A percentile compares a stretch with the other conserved stretches of the same genome.
Evolutionary conservation across 306 rosid species (phyloP).

Genomic region (Malus fusca): DNA sequence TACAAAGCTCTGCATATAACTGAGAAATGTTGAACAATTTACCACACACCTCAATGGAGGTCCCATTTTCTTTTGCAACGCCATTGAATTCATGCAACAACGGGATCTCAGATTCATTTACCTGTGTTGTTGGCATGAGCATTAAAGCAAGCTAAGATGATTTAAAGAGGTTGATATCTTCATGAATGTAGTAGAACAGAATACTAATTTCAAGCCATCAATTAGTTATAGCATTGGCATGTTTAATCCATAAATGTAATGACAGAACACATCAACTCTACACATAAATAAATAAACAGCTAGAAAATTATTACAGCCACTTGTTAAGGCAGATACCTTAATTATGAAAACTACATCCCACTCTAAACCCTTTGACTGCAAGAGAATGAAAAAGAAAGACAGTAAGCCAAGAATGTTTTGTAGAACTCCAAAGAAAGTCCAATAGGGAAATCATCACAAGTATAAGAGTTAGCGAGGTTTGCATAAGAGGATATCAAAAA

Average conservation of each 20-base stretch:
- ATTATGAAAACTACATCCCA: conserved; percentile 94
- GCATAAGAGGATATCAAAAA: not conserved
- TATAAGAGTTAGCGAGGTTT: not conserved
- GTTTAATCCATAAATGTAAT: not conserved
- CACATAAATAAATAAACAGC: not conserved
- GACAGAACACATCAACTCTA: not conserved
- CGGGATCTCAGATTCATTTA: conserved; percentile 88
- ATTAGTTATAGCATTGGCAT: not conserved
- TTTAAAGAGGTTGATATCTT: not conserved
- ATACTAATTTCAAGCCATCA: not conserved
- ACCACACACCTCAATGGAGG: conserved; percentile 60
- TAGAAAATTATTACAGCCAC: not conserved
- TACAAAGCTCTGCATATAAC: not conserved
- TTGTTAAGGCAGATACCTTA: conserved; percentile 48
- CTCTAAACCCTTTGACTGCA: conserved; percentile 95
- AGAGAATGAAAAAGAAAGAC: conserved; percentile 2
- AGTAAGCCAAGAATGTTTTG: not conserved
- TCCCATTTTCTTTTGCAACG: conserved; percentile 47
- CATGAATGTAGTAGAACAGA: not conserved
- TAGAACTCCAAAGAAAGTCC: not conserved
- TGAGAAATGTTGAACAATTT: conserved; percentile 4
- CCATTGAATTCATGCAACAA: conserved; percentile 69
- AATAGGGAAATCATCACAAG: not conserved
- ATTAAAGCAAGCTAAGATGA: conserved; percentile 15
- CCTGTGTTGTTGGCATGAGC: conserved; percentile 36